A percentile compares a stretch with the other conserved stretches of the same genome.
These are phyloP conservation scores for Suhomyces kunorum DNA, from an alignment of 1,139 yeast genomes.

Conservation along the genomic window DNA sequence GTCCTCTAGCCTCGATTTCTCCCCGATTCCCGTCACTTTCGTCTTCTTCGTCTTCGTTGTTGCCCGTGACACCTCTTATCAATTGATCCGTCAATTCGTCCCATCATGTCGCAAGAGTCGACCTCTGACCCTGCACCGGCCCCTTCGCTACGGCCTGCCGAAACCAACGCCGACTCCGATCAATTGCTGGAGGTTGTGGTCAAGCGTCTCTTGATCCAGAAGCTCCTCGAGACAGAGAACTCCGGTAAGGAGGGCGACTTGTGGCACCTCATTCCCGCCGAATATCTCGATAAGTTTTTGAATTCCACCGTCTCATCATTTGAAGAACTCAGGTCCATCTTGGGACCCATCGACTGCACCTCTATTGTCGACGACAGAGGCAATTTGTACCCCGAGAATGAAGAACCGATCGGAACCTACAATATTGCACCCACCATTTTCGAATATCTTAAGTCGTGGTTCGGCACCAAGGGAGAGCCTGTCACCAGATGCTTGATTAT, in stretches of 20 bases:
- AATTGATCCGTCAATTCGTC: background rate
- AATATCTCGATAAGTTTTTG: slow-evolving; percentile 31
- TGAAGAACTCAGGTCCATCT: slow-evolving; percentile 23
- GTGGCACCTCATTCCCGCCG: slow-evolving; percentile 39
- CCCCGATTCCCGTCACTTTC: too few species aligned
- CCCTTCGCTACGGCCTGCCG: background rate
- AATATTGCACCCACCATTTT: slow-evolving; percentile 46
- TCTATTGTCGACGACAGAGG: slow-evolving; percentile 36
- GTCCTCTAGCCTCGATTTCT: too few species aligned
- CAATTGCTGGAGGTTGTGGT: slow-evolving; percentile 6
- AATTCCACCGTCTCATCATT: slow-evolving; percentile 27
- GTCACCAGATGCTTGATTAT: slow-evolving; percentile 47
- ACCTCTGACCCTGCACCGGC: background rate
- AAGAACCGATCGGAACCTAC: slow-evolving; percentile 32
- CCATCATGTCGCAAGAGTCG: background rate
- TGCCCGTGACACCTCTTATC: too few species aligned
- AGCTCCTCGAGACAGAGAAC: slow-evolving; percentile 21
- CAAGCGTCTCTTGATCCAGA: slow-evolving; percentile 24
- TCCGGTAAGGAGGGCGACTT: slow-evolving; percentile 31
- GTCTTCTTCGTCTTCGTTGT: too few species aligned
- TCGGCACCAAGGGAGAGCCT: slow-evolving; percentile 50
- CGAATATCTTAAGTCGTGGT: slow-evolving; percentile 50
- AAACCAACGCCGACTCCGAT: slow-evolving; percentile 1
- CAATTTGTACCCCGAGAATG: slow-evolving; percentile 30
- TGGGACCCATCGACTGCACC: slow-evolving; percentile 40